Base-by-base conservation (phyloP, 2,329 filamentous ascomycete genomes). In the Venturiaceae sp. region DNA sequence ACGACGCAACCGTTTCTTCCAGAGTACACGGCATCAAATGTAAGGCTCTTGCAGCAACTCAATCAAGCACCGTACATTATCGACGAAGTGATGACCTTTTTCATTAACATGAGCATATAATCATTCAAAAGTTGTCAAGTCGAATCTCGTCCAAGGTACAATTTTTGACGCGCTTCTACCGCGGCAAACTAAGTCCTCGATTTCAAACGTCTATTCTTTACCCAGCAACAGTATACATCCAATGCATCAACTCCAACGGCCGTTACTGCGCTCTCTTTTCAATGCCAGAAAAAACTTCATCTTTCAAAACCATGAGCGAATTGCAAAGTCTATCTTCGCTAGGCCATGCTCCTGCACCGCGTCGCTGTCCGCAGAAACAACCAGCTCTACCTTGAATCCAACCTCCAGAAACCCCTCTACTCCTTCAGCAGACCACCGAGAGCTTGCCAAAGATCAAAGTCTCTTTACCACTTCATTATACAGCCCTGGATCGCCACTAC, bases 401-500 rank as follows among this genome's bases (percentile, higher is more conserved):
- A 68, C 70, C 13, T 65, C 68, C 36, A 61, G 63, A 28, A 64
- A 67, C 26, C 68, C 72, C 28, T 67, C 69, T 33, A 70, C 70
- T 39, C 70, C 75, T 53, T 64, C 71, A 5, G 71, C 71, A 59
- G 78, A 82, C 62, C 80, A 83, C 63, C 77, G 79, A 63, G 69
- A 71, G 26, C 68, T 82, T 19, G 78, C 76, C 28, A 72, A 73
- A 39, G 65, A 68, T 5, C 89, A 94, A 65, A 83, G 88, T 64
- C 82, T 95, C 39, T 95, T 94, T 71, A 88, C 84, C 37, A 89
- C 83, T 14, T 91, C 89, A 1, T 71, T 81, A 37, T 92, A 91
- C 70, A 94, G 88, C 66, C 90, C 91, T 2, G 90, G 90, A 1
- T 94, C 90, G 16, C 90, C 90, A 3, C 84, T 95, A 11, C 90